Evolutionary conservation across 495 filamentous ascomycete species (phyloP), one percentile per base, ranked within the genome.

Genomic region (Hyaloscypha variabilis): DNA sequence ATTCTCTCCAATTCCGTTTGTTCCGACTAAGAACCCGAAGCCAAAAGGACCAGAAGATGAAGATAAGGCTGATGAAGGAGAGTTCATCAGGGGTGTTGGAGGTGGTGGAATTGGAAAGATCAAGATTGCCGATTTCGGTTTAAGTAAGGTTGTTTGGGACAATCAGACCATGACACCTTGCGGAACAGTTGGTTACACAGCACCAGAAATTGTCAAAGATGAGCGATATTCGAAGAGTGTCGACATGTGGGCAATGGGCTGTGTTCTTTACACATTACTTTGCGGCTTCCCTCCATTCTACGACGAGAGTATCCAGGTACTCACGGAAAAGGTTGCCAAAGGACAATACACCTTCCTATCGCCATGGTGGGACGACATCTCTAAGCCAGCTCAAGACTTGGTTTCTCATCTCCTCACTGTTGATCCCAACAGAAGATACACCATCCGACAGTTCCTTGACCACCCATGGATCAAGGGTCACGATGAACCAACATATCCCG

Each of bases 281-380:
- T 99, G 95, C 71, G 95, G 95, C 31, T 99, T 99, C 79, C 95
- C 95, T 19, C 95, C 95, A 5, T 99, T 99, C 78, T 99, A 99
- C 78, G 95, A 99, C 72, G 95, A 99, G 76, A 96, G 91, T 70
- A 98, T 99, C 70, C 93, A 97, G 69, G 89, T 97, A 2, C 86
- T 99, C 65, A 99, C 95, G 2, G 96, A 99, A 71, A 99, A 99
- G 79, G 95, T 99, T 29, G 95, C 95, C 6, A 87, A 91, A 61
- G 95, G 96, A 13, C 93, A 98, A 79, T 99, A 95, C 74, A 97
- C 96, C 8, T 99, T 99, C 82, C 82, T 98, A 8, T 97, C 94
- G 13, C 95, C 95, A 1, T 99, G 95, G 95, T 99, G 95, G 95
- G 95, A 99, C 71, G 93, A 97, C 66, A 98, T 98, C 65, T 97